Evolutionary conservation across 352 stramenopile genomes (phyloP), one percentile per base, ranked within the genome.

Genomic region (Pythium coloratum): DNA sequence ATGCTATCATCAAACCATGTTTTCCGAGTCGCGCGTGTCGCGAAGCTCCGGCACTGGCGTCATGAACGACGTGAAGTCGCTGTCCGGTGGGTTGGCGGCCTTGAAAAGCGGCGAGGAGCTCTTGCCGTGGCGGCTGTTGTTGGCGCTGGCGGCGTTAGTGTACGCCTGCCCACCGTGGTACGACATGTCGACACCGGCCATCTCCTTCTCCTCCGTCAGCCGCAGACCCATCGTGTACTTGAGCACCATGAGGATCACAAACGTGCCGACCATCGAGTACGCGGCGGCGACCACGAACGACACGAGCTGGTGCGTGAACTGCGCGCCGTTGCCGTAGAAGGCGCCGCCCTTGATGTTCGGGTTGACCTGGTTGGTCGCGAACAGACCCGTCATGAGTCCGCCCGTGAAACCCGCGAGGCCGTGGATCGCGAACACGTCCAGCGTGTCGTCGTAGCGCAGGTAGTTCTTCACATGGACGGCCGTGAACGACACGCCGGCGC

Each of bases 351-450:
- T 66, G 42, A 88, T 86, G 66, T 71, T 77, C n/a, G 80, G 78
- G 62, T 87, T 88, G 32, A 86, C 76, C 2, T 87, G 53, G 12
- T 67, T 68, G 3, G 80, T 89, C 9, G 82, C 84, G 42, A 95
- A 92, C 1, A 95, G 71, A 33, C 84, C 87, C 1, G 84, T 89
- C 18, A 92, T 40, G 6, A 95, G 63, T 13, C 80, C 81, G 26
- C 87, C 87, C 13, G 78, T 74, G 51, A 91, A 76, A 7, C 87
- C 87, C 30, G 64, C 82, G 26, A 82, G 80, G 46, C 83, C 84
- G 71, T 94, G 85, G 64, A 95, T 86, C 3, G 69, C 83, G 64
- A 93, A 92, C 51, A 78, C 77, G 66, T 95, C 87, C n/a, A 95
- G 73, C 6, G 82, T 92, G 62, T 95, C 87, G 49, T 95, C 87